Evolutionary conservation across 805 yeast genomes (phyloP).

Genomic region (Sugiyamaella floridensis): DNA sequence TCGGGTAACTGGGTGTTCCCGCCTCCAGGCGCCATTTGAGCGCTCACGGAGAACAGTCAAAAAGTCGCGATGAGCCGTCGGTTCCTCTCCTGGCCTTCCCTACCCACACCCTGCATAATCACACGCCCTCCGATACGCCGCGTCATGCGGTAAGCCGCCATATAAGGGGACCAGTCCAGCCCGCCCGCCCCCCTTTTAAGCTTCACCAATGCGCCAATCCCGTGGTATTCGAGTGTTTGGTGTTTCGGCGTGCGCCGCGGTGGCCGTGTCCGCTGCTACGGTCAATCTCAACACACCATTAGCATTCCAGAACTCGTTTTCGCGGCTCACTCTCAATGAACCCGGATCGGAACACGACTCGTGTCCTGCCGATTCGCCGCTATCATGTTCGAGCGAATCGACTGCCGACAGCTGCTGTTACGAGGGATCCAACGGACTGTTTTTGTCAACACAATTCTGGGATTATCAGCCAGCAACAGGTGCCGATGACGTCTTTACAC

Average conservation of each 20-base stretch:
- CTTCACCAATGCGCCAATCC: background rate
- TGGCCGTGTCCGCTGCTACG: background rate
- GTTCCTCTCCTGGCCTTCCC: too few species aligned
- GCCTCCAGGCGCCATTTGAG: slow-evolving; percentile 11
- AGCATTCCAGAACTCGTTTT: background rate
- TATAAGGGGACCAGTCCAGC: background rate
- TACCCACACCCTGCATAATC: background rate
- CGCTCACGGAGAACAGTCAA: too few species aligned
- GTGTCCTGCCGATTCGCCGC: slow-evolving; percentile 31
- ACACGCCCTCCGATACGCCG: background rate
- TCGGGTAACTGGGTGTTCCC: slow-evolving; percentile 14
- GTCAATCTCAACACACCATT: background rate
- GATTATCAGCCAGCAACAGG: slow-evolving; percentile 73
- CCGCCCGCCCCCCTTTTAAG: background rate
- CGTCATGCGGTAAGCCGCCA: background rate
- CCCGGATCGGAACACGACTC: slow-evolving; percentile 21
- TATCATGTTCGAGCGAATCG: slow-evolving; percentile 25
- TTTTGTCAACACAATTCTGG: slow-evolving; percentile 89
- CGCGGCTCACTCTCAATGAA: background rate
- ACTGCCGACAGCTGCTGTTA: slow-evolving; percentile 64
- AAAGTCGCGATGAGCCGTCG: too few species aligned
- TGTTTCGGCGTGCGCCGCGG: background rate
- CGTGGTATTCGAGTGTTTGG: background rate
- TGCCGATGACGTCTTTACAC: slow-evolving; percentile 62
- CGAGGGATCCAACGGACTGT: slow-evolving; percentile 78